Conservation (phyloP, 2,329 filamentous ascomycete species). For the Malbranchea zuffiana region DNA sequence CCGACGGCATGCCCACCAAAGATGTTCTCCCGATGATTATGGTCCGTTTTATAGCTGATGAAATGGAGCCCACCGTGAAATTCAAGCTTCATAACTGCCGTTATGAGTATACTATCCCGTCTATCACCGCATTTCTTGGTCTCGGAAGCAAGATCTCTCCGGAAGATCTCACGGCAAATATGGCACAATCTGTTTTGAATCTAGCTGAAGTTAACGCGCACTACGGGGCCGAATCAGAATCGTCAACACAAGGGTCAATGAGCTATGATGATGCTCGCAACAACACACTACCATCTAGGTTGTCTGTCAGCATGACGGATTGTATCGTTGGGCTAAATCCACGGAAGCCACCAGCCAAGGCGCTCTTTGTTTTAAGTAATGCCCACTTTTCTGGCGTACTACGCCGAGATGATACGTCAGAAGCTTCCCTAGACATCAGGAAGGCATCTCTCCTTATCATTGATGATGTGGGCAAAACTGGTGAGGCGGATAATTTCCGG, state of each 20-base stretch:
- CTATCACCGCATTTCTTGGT: slow-evolving; percentile 66
- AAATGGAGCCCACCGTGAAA: slow-evolving; percentile 84
- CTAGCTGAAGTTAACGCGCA: slow-evolving; percentile 48
- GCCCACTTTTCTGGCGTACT: slow-evolving; percentile 59
- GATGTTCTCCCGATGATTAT: slow-evolving; percentile 56
- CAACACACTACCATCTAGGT: slow-evolving; percentile 43
- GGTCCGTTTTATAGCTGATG: slow-evolving; percentile 82
- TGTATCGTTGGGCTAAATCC: slow-evolving; percentile 80
- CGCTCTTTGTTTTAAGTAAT: slow-evolving; percentile 67
- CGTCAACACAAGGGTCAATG: slow-evolving; percentile 9
- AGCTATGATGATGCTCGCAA: slow-evolving; percentile 14
- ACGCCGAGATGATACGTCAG: slow-evolving; percentile 53
- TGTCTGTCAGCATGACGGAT: slow-evolving; percentile 59
- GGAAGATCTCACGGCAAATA: slow-evolving; percentile 62
- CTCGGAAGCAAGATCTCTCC: slow-evolving; percentile 55
- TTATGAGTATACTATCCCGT: slow-evolving; percentile 80
- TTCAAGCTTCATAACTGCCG: slow-evolving; percentile 74
- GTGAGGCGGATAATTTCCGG: slow-evolving; percentile 26
- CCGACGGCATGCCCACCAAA: slow-evolving; percentile 20
- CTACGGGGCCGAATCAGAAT: slow-evolving; percentile 14
- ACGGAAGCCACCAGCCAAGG: slow-evolving; percentile 60
- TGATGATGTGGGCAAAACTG: slow-evolving; percentile 53
- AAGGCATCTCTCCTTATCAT: slow-evolving; percentile 77
- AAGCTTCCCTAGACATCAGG: slow-evolving; percentile 56
- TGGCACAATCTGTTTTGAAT: slow-evolving; percentile 70